Percentiles rank a stretch among this genome's conserved stretches.
Conservation (phyloP, 2,329 filamentous ascomycete species). For the Zymoseptoria pseudotritici region DNA sequence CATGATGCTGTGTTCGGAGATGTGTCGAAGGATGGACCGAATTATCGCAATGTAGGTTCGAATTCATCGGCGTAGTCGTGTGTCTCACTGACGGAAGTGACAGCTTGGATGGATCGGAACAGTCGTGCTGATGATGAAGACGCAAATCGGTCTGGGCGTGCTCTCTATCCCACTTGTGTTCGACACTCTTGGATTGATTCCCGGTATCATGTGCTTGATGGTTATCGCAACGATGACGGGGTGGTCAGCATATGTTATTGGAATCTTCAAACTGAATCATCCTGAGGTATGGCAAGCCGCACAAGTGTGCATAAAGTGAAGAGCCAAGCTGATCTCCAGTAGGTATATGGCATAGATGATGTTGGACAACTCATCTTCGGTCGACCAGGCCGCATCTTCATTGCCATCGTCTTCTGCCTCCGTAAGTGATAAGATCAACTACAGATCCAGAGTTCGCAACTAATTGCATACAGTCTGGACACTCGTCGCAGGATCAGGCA, state of each 20-base stretch:
- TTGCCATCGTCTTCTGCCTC: conserved; percentile 35
- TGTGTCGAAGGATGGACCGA: conserved; percentile 10
- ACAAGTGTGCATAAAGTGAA: background rate
- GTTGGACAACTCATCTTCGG: conserved; percentile 48
- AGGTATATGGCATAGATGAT: conserved; percentile 50
- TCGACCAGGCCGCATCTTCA: conserved; percentile 42
- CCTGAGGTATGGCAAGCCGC: conserved; percentile 28
- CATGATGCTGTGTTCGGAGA: conserved; percentile 16
- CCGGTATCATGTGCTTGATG: conserved; percentile 38
- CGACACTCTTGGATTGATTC: conserved; percentile 39
- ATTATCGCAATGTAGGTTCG: conserved; percentile 21
- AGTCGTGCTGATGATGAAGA: conserved; percentile 38
- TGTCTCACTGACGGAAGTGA: background rate
- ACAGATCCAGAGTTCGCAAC: background rate
- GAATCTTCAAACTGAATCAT: conserved; percentile 46
- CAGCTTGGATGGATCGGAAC: conserved; percentile 39
- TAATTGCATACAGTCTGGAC: conserved; percentile 8
- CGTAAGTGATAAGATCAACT: conserved; percentile 19
- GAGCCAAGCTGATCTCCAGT: background rate
- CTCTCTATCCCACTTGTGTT: conserved; percentile 41
- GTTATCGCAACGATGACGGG: conserved; percentile 37
- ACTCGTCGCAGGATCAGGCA: conserved; percentile 29
- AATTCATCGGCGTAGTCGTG: background rate
- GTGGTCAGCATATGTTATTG: conserved; percentile 43
- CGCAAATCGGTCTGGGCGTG: conserved; percentile 38